phyloP scores from a whole-genome alignment of 1,284 basidiomycete species.

The Malassezia sp. region DNA sequence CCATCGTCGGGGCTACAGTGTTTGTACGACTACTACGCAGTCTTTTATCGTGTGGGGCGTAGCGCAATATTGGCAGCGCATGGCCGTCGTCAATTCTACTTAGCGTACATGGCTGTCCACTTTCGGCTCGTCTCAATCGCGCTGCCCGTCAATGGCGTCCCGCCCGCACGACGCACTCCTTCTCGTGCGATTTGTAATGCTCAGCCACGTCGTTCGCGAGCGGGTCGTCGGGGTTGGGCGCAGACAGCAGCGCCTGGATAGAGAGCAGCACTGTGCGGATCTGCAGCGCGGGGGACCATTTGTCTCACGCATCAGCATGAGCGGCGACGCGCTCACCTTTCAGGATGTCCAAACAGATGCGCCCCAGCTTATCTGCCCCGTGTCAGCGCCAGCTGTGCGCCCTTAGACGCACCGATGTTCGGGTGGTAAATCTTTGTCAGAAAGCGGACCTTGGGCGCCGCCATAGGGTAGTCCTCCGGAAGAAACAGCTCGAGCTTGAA shows the following conservation, averaged over 20 bases:
- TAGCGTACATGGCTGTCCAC: conserved; percentile 39
- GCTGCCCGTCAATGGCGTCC: conserved; percentile 22
- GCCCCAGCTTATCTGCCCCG: conserved; percentile 76
- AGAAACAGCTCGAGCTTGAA: conserved; percentile 95
- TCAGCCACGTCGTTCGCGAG: conserved; percentile 84
- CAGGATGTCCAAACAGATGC: conserved; percentile 94
- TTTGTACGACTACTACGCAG: background rate
- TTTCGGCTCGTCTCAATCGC: conserved; percentile 40
- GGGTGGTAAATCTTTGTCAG: conserved; percentile 99
- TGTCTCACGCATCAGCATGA: conserved; percentile 56
- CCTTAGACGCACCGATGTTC: conserved; percentile 87
- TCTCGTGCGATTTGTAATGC: conserved; percentile 96
- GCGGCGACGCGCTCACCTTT: conserved; percentile 58
- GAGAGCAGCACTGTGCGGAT: conserved; percentile 95
- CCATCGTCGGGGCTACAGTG: no score
- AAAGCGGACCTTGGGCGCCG: conserved; percentile 95
- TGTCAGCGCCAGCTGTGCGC: background rate
- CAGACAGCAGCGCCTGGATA: conserved; percentile 83
- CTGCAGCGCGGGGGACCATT: conserved; percentile 96
- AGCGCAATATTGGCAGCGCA: background rate
- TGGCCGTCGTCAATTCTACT: background rate
- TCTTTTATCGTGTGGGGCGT: background rate
- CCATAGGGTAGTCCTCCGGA: conserved; percentile 98
- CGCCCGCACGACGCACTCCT: conserved; percentile 67
- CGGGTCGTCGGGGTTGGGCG: conserved; percentile 98